Conservation (phyloP, 2,329 filamentous ascomycete species). For the Colletotrichum navitas region DNA sequence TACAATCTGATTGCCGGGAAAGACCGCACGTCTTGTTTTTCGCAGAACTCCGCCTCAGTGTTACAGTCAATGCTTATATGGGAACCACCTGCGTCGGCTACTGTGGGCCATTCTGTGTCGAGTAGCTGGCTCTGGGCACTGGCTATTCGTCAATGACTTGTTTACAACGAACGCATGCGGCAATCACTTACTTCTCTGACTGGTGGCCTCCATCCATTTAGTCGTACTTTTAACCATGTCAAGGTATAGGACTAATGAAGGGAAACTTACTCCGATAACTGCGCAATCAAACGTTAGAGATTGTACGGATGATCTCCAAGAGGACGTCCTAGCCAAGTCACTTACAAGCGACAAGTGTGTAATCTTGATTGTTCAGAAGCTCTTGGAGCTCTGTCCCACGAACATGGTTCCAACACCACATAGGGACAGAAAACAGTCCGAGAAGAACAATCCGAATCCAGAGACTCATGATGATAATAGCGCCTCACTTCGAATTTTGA, state of each 20-base stretch:
- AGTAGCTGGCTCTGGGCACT: conserved; percentile 40
- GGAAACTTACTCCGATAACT: conserved; percentile 13
- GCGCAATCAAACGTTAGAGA: background rate
- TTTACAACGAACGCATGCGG: background rate
- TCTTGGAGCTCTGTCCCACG: conserved; percentile 23
- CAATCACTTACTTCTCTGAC: conserved; percentile 14
- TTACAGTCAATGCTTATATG: conserved; percentile 57
- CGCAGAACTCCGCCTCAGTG: conserved; percentile 52
- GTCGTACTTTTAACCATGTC: background rate
- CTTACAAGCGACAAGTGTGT: conserved; percentile 52
- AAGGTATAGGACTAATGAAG: background rate
- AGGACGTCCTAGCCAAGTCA: background rate
- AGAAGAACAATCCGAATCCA: background rate
- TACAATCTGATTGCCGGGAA: conserved; percentile 62
- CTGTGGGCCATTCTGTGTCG: conserved; percentile 42
- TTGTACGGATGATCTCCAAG: too few relatives aligned
- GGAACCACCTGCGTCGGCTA: conserved; percentile 25
- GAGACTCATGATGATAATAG: background rate
- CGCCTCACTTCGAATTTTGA: background rate
- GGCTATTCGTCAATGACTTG: conserved; percentile 28
- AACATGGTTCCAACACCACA: conserved; percentile 19
- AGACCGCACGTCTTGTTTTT: conserved; percentile 56
- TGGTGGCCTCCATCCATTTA: background rate
- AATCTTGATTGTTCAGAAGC: conserved; percentile 40
- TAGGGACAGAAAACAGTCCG: background rate